Evolutionary conservation across 2,329 filamentous ascomycete species (phyloP), one percentile per base, ranked within the genome.

Genomic region (Penicillium sp.): DNA sequence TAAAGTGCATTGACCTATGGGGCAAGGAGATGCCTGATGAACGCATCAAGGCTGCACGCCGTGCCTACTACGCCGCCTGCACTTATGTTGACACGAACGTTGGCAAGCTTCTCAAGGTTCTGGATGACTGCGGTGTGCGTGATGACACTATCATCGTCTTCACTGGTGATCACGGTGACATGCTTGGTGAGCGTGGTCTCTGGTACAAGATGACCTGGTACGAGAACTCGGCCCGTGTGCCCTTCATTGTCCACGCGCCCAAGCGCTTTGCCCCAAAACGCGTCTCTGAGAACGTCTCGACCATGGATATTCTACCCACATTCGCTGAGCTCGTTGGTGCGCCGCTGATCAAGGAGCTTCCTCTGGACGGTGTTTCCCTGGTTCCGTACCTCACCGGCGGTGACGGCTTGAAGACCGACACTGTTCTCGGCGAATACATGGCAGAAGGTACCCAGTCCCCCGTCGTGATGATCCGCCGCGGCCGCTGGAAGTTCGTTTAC

Each of bases 141-240:
- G 88, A 96, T 38, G 88, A 97, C 78, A 97, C 93, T 13, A 93
- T 97, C 70, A 84, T 97, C 70, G 88, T 97, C 67, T 97, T 97
- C 80, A 93, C 90, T 62, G 93, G 93, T 49, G 93, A 97, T 75
- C 93, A 97, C 73, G 93, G 93, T 60, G 93, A 97, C 78, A 97
- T 97, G 93, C 86, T 97, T 7, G 93, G 93, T 62, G 93, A 97
- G 82, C 89, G 92, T 57, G 91, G 91, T 6, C 82, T 97, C 51
- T 97, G 93, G 93, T 87, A 97, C 83, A 97, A 97, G 85, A 97
- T 97, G 93, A 92, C 88, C 73, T 97, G 95, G 85, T 97, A 93
- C 71, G 93, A 97, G 84, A 90, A 90, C 46, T 96, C 92, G 13
- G 92, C 92, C 50, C 90, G 93, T 30, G 93, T 97, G 23, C 93